These are phyloP conservation scores for Candolleomyces efflorescens DNA, from an alignment of 768 basidiomycete species.

Conservation along the genomic window DNA sequence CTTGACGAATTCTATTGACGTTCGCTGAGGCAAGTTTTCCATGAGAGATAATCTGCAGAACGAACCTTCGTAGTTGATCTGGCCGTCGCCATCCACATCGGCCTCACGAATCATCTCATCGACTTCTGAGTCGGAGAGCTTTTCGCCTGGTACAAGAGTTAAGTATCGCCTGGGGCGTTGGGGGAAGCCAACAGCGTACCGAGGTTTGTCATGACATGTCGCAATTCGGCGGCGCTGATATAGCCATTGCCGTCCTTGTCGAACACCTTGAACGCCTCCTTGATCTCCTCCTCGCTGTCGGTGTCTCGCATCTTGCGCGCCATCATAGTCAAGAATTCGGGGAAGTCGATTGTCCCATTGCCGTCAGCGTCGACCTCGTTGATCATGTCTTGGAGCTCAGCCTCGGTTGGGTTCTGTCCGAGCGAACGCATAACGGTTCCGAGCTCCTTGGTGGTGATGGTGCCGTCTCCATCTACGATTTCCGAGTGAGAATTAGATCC, in stretches of 20 bases:
- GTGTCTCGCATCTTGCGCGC: constrained; percentile 40
- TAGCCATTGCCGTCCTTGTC: constrained; percentile 95
- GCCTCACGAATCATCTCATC: constrained; percentile 98
- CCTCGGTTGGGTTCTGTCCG: constrained; percentile 45
- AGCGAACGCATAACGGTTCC: constrained; percentile 47
- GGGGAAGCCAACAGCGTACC: constrained; percentile 41
- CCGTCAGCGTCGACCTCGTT: constrained; percentile 63
- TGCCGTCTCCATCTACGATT: constrained; percentile 34
- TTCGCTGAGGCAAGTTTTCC: constrained; percentile 5
- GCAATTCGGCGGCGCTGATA: constrained; percentile 85
- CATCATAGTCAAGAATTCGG: constrained; percentile 81
- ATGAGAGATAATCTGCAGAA: background rate
- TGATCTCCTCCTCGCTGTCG: constrained; percentile 42
- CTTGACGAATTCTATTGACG: constrained; percentile 26
- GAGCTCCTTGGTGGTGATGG: constrained; percentile 46
- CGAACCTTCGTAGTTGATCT: constrained; percentile 82
- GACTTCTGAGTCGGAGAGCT: constrained; percentile 81
- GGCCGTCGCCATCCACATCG: constrained; percentile 92
- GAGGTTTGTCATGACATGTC: constrained; percentile 92
- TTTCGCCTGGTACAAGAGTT: constrained; percentile 54
- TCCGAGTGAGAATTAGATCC: constrained; percentile 2
- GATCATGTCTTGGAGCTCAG: constrained; percentile 46
- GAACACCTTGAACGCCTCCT: constrained; percentile 60
- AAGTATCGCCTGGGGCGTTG: background rate
- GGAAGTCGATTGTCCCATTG: constrained; percentile 86